Evolutionary conservation across 176 grass and related monocot species (phyloP).

Genomic region (Puccinellia tenuiflora): DNA sequence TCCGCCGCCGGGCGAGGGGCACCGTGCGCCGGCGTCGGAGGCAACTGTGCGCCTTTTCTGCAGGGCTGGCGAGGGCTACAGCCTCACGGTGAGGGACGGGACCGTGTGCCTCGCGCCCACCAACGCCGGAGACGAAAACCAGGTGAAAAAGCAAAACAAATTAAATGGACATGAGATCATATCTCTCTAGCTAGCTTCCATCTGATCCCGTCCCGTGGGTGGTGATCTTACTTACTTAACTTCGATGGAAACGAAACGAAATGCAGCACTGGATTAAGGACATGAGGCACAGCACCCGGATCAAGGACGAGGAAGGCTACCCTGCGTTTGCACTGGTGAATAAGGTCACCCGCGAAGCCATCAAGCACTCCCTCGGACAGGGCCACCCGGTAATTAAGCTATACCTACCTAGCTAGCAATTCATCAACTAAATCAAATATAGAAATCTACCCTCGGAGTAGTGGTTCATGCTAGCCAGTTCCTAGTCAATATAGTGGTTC

Average conservation of each 20-base stretch:
- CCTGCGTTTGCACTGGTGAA: slow-evolving; percentile 70
- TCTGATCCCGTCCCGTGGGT: too few relatives aligned
- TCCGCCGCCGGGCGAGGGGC: not conserved
- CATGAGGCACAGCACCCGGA: slow-evolving; percentile 62
- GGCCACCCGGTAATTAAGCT: slow-evolving; percentile 57
- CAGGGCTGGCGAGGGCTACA: slow-evolving; percentile 45
- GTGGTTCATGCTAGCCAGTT: too few relatives aligned
- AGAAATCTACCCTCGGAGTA: too few relatives aligned
- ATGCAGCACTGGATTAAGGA: slow-evolving; percentile 81
- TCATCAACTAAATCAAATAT: too few relatives aligned
- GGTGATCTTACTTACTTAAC: too few relatives aligned
- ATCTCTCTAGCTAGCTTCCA: not conserved
- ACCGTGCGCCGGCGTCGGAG: slow-evolving; percentile 33
- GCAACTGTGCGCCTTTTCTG: slow-evolving; percentile 44
- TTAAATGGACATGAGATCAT: not conserved
- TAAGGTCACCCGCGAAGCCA: slow-evolving; percentile 73
- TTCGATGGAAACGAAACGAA: too few relatives aligned
- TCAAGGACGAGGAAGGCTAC: slow-evolving; percentile 75
- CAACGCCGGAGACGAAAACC: slow-evolving; percentile 53
- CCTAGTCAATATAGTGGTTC: too few relatives aligned
- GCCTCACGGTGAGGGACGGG: slow-evolving; percentile 51
- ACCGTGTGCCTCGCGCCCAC: slow-evolving; percentile 47
- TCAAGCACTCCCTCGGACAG: slow-evolving; percentile 76
- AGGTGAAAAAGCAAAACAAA: slow-evolving; percentile 38
- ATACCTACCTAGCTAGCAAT: too few relatives aligned